Evolutionary conservation across 176 grass and related monocot species (phyloP), one percentile per base, ranked within the genome.

Genomic region (Cenchrus purpureus): DNA sequence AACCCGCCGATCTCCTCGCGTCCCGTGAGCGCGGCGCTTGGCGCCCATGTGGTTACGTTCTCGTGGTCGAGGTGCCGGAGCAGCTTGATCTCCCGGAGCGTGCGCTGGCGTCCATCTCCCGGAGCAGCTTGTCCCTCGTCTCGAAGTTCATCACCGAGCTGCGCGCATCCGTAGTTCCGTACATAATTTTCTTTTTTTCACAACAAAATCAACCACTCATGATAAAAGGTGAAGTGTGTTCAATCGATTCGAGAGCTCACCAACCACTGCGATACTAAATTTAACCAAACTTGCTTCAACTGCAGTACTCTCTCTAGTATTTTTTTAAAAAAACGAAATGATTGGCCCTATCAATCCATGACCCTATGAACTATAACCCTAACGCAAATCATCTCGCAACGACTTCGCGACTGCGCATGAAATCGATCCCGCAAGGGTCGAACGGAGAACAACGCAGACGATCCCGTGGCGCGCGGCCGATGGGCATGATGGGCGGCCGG

Each of bases 21-120:
- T 98, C 96, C 57, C 93, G 85, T n/a, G 57, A 98, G 93, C 71
- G 96, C 95, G 71, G 71, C 96, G 88, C 89, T 95, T 98, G 78
- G 96, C 96, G 29, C 95, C 96, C 93, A 95, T 98, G 93, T 98
- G 82, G 82, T 81, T 91, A 98, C 95, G 87, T 98, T 98, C 74
- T 98, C 96, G 88, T 98, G 96, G 77, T 98, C 93, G 76, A 98
- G 94, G 92, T 98, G 91, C 68, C 86, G 74, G 67, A 98, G 89
- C 10, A 98, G 93, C 84, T 98, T 98, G 83, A 98, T 98, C 80
- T 98, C 96, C 58, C 96, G 85, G 58, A 98, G 93, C 71, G 96
- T 98, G 71, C 96, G 88, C 89, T 95, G 4, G 91, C 89, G 92
- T 98, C 93, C 96, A 94, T 98, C 79, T 25, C 25, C 25, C 25